phyloP scores from a whole-genome alignment of 805 yeast species.

The Zygoascus bituminiphila region DNA sequence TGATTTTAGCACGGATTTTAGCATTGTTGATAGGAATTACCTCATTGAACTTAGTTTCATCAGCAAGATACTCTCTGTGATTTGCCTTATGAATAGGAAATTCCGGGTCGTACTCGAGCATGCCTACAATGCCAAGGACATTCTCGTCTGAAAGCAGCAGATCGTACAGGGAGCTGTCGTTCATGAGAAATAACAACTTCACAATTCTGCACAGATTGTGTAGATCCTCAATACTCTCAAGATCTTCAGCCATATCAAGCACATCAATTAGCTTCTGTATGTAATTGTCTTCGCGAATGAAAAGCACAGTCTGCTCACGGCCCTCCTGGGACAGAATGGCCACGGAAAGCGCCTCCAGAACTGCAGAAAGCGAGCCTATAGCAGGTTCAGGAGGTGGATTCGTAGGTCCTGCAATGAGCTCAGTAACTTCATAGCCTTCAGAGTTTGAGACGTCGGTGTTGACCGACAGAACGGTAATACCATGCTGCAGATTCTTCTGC shows the following conservation, averaged over 20 bases:
- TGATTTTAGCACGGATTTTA: constrained; percentile 46
- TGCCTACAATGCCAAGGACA: constrained; percentile 60
- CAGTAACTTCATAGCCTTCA: constrained; percentile 37
- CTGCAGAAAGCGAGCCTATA: constrained; percentile 41
- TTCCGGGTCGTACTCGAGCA: constrained; percentile 84
- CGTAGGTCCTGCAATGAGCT: constrained; percentile 73
- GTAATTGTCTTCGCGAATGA: constrained; percentile 46
- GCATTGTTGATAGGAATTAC: constrained; percentile 55
- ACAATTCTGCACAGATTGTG: constrained; percentile 65
- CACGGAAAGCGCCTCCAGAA: constrained; percentile 50
- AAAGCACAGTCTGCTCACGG: constrained; percentile 50
- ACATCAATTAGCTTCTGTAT: constrained; percentile 42
- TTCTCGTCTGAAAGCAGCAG: constrained; percentile 44
- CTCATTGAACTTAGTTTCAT: constrained; percentile 57
- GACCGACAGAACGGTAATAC: constrained; percentile 68
- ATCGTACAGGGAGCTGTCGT: constrained; percentile 57
- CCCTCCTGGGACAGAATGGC: constrained; percentile 56
- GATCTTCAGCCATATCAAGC: constrained; percentile 50
- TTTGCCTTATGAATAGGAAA: constrained; percentile 74
- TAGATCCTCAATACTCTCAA: constrained; percentile 45
- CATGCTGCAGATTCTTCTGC: constrained; percentile 52
- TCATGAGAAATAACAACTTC: constrained; percentile 53
- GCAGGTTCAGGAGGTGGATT: constrained; percentile 54
- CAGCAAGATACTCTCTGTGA: constrained; percentile 55
- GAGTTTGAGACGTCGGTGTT: constrained; percentile 36